Evolutionary conservation across 2,329 filamentous ascomycete species (phyloP), one percentile per base, ranked within the genome.

Genomic region (Aspergillus viridinutans): DNA sequence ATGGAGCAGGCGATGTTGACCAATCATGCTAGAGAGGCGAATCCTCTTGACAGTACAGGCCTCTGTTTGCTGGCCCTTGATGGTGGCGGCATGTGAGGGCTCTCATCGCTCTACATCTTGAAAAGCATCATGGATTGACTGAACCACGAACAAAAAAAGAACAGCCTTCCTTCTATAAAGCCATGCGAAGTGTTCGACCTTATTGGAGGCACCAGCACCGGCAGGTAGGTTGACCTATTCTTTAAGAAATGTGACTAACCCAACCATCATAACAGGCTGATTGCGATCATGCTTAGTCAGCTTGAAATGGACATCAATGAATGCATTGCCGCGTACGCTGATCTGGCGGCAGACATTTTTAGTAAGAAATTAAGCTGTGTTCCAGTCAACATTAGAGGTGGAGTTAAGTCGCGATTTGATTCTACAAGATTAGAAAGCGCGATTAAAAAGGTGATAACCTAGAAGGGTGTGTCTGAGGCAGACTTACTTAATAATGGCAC

Each of bases 271-370:
- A 10, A 20, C 26, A 80, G 78, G 0, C 65, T 81, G 8, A 76
- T 81, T 9, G 78, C 79, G 2, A 74, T 81, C 35, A 77, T 82
- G 72, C 71, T 81, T 4, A 78, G 78, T 1, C 72, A 76, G 2
- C 66, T 82, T 1, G 64, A 73, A 29, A 78, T 81, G 76, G 72
- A 69, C 26, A 71, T 79, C 8, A 58, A 69, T 25, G 74, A 81
- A 20, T 79, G 76, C 29, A 73, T 80, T 17, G 56, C 67, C 2
- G 72, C 69, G 2, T 81, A 81, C 56, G 63, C 73, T 14, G 52
- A 62, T 3, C 70, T 80, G 1, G 74, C 72, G 3, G 56, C 67
- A 2, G 61, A 63, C 2, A 69, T 79, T 3, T 80, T 80, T 56
- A 54, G 40, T n/a, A n/a, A 43, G 12, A 43, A 43, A 20, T 9